phyloP scores from a whole-genome alignment of 1,284 basidiomycete genomes.

The Cryptococcus hybrid region DNA sequence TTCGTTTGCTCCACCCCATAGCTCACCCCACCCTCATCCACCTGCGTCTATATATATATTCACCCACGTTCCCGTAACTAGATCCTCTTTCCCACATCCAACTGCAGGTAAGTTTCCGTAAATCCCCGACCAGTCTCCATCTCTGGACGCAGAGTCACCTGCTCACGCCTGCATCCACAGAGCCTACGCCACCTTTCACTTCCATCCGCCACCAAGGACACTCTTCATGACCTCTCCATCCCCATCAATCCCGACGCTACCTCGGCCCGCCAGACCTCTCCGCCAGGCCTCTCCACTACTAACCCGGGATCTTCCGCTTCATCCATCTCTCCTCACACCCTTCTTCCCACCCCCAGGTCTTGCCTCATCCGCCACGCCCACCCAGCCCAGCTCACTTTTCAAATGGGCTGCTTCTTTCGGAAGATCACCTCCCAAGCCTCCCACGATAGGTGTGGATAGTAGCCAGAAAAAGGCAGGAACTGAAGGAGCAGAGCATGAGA shows the following conservation, averaged over 20 bases:
- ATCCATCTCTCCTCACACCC: slow-evolving; percentile 28
- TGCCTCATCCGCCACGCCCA: slow-evolving; percentile 4
- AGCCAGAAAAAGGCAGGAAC: neutral
- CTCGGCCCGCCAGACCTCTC: slow-evolving; percentile 7
- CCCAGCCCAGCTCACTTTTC: slow-evolving; percentile 7
- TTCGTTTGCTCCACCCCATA: too few relatives aligned
- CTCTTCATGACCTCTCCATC: slow-evolving; percentile 19
- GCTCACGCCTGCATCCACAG: too few relatives aligned
- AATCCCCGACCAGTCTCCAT: too few relatives aligned
- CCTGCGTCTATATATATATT: too few relatives aligned
- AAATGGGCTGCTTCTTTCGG: slow-evolving; percentile 15
- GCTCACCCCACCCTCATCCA: too few relatives aligned
- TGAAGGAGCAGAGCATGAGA: slow-evolving; percentile 22
- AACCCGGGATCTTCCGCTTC: slow-evolving; percentile 18
- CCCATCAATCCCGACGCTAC: slow-evolving; percentile 12
- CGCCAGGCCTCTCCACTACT: slow-evolving; percentile 2
- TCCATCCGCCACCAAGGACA: too few relatives aligned
- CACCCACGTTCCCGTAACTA: too few relatives aligned
- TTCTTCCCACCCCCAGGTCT: slow-evolving; percentile 15
- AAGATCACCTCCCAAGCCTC: neutral
- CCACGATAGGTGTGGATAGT: too few relatives aligned
- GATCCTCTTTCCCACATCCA: too few relatives aligned
- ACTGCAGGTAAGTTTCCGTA: too few relatives aligned
- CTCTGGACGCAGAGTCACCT: too few relatives aligned
- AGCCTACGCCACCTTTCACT: too few relatives aligned